Evolutionary conservation across 192 early-diverging fungal species (phyloP), one percentile per base, ranked within the genome.

Genomic region (Coemansia interrupta): DNA sequence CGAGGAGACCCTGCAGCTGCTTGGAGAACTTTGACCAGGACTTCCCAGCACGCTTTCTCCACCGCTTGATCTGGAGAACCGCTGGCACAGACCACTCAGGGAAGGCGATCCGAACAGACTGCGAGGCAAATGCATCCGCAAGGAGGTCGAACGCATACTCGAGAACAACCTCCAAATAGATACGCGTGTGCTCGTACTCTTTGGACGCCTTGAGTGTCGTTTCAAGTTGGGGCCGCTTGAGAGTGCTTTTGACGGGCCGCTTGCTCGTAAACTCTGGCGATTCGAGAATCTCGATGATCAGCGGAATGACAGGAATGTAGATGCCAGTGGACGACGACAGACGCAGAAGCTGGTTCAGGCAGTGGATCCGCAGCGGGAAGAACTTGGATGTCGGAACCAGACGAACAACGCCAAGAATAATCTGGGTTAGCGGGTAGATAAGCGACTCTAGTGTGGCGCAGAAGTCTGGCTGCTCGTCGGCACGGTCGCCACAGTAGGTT

Each of bases 321-420:
- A 86, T 82, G 6, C 85, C 83, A 1, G 92, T 92, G 36, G 83
- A 83, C 44, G 85, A 65, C 20, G 80, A 71, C 45, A 97, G 63
- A 22, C 89, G 86, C 51, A 86, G 81, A 43, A 99, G 66, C 54
- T 84, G 70, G 54, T 80, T 80, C 12, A 94, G 62, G 64, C 89
- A 86, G 62, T 94, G 92, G 73, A 97, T 90, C 19, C 94, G 90
- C 55, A 96, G 80, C 17, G 97, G 95, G 73, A 92, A 94, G 81
- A 90, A 93, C 69, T 91, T 90, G 29, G 91, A 80, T 0, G 90
- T 92, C 20, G 94, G 91, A 52, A 92, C 91, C 44, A 99, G 72
- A n/a, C 92, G 82, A 61, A 85, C 73, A 20, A 85, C 85, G 53
- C 90, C 90, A 30, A 85, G 56, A 29, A 86, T 84, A 26, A 92